Evolutionary conservation across 2,329 filamentous ascomycete species (phyloP), one percentile per base, ranked within the genome.

Genomic region (Endoconidiophora polonica): DNA sequence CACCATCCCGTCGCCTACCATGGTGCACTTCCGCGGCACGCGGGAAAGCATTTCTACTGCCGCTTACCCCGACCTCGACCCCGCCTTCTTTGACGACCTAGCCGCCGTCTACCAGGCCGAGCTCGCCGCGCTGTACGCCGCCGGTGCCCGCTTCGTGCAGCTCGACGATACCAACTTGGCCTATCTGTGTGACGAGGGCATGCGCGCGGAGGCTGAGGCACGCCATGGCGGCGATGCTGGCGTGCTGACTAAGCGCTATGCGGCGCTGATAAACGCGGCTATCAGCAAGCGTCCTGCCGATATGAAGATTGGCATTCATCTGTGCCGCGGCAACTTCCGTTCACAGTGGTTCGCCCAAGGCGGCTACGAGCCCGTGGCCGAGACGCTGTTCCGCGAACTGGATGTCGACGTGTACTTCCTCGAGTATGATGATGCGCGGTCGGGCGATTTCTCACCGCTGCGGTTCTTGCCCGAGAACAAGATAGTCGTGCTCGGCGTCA

Each of bases 241-340:
- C 3, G 80, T 62, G 53, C 72, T 84, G 55, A 72, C 86, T 46
- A 74, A 81, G 57, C 70, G 74, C 36, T 86, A 86, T 59, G 74
- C 86, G 61, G 73, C 75, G 60, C 74, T 82, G 56, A 84, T 86
- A 68, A 86, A 86, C 60, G 78, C 81, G 59, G 79, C 76, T 60
- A 72, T 84, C 57, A 65, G 68, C 22, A 68, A 70, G 55, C 69
- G 77, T 1, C 79, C 81, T 0, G 64, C 67, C 3, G 81, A 82
- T 56, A 73, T 86, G 63, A 79, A 85, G 57, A 66, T 86, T 2
- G 82, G 83, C 14, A 73, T 86, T 10, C 83, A 86, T 61, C 67
- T 86, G 53, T 67, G 65, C 59, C 57, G 65, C 57, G 64, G 71
- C 50, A 81, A 81, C 65, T 80, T 79, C 57, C 73, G 75, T 57